A percentile compares a stretch with the other conserved stretches of the same genome.
These are phyloP conservation scores for Ochetophila trinervis DNA, from an alignment of 306 rosid species.

Conservation along the genomic window DNA sequence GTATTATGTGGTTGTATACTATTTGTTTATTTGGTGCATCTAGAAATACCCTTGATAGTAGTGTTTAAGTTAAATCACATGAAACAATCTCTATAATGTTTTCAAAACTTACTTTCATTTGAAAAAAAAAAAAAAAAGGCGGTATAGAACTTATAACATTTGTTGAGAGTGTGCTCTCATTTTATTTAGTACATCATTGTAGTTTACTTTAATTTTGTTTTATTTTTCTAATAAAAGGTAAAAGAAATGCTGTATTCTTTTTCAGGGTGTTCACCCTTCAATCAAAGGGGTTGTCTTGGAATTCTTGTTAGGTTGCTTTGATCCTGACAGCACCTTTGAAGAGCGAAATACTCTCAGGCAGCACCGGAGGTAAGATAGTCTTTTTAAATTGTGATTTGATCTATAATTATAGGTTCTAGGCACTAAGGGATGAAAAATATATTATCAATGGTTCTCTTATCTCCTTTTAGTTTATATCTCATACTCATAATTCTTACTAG, in stretches of 20 bases:
- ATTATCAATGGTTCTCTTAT: constrained; percentile 7
- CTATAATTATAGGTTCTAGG: constrained; percentile 14
- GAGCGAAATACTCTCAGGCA: constrained; percentile 72
- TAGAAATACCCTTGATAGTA: too few species aligned
- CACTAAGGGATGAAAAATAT: neutral
- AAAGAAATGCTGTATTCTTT: constrained; percentile 6
- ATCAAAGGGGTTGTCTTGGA: constrained; percentile 94
- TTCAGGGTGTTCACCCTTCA: constrained; percentile 92
- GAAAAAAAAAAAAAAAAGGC: too few species aligned
- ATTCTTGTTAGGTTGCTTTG: constrained; percentile 90
- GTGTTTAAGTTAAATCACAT: too few species aligned
- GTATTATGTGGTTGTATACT: too few species aligned
- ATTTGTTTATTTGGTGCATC: too few species aligned
- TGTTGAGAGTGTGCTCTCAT: too few species aligned
- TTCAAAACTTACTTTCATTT: too few species aligned
- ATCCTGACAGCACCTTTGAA: constrained; percentile 74
- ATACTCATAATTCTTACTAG: neutral
- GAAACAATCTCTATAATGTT: too few species aligned
- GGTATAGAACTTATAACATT: too few species aligned
- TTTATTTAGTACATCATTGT: too few species aligned
- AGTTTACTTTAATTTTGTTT: too few species aligned
- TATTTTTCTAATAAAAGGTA: too few species aligned
- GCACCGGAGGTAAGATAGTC: constrained; percentile 56
- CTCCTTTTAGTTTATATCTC: neutral
- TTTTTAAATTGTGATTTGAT: constrained; percentile 7